Evolutionary conservation across 108 stramenopile genomes (phyloP).

Genomic region (Epithemia pelagica): DNA sequence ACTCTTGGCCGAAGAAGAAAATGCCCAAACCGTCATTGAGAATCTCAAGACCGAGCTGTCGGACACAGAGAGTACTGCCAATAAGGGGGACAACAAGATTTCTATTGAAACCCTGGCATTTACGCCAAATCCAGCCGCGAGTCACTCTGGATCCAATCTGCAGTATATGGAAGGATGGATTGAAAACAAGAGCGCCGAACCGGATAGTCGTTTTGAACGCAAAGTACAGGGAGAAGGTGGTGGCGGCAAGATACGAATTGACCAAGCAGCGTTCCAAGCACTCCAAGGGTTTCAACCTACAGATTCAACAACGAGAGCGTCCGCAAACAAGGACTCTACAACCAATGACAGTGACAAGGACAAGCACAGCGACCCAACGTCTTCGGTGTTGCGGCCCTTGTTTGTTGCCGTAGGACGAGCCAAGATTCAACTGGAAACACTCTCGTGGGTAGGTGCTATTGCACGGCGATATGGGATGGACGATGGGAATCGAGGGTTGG

Average conservation of each 20-base stretch:
- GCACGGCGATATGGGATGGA: conserved; percentile 81
- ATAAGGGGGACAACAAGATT: conserved; percentile 9
- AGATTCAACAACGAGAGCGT: neutral
- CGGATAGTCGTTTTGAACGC: conserved; percentile 80
- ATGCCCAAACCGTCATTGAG: conserved; percentile 7
- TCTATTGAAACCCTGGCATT: conserved; percentile 15
- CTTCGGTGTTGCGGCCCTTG: conserved; percentile 29
- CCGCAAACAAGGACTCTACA: conserved; percentile 4
- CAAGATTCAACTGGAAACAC: conserved; percentile 59
- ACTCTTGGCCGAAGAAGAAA: conserved; percentile 41
- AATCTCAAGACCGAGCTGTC: neutral
- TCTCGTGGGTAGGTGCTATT: conserved; percentile 82
- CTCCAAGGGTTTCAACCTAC: conserved; percentile 45
- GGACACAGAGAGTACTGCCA: conserved; percentile 18
- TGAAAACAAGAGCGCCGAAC: conserved; percentile 77
- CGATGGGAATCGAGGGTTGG: conserved; percentile 40
- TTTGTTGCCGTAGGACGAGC: conserved; percentile 51
- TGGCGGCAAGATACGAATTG: conserved; percentile 74
- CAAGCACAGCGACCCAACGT: neutral
- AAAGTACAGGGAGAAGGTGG: conserved; percentile 18
- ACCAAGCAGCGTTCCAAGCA: conserved; percentile 69
- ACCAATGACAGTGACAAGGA: conserved; percentile 4
- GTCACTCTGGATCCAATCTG: neutral
- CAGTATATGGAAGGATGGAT: conserved; percentile 56
- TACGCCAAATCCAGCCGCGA: neutral